Evolutionary conservation across 164 flowering plant genomes (phyloP).

Genomic region (Dillenia turbinata): DNA sequence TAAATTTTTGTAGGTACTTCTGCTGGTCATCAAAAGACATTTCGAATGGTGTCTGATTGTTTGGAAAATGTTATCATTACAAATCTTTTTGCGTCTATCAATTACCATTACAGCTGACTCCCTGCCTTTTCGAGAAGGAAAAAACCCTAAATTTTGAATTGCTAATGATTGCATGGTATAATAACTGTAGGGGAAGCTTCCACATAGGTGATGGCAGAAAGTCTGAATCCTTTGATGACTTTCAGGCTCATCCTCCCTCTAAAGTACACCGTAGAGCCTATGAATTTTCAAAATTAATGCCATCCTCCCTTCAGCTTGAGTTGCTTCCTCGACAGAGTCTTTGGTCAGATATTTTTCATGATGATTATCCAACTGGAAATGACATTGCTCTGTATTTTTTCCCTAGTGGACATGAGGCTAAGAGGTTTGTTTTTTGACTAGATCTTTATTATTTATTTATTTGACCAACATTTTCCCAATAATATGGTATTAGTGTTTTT

Average conservation of each 20-base stretch:
- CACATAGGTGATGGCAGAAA: slow-evolving; percentile 4
- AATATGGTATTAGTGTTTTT: neutral
- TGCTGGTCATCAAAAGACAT: no score
- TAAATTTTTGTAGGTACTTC: no score
- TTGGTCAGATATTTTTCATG: slow-evolving; percentile 17
- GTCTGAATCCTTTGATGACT: slow-evolving; percentile 7
- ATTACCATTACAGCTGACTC: no score
- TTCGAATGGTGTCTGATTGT: no score
- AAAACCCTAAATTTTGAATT: no score
- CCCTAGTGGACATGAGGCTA: slow-evolving; percentile 4
- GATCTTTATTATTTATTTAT: neutral
- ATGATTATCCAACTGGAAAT: slow-evolving; percentile 10
- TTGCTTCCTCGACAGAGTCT: slow-evolving; percentile 13
- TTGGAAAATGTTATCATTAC: no score
- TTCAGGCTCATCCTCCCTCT: slow-evolving; percentile 22
- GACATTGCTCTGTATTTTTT: slow-evolving; percentile 30
- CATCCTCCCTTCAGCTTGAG: slow-evolving; percentile 14
- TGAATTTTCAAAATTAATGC: slow-evolving; percentile 17
- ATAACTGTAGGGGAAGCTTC: slow-evolving; percentile 23
- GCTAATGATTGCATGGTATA: no score
- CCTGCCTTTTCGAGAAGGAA: no score
- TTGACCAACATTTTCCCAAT: neutral
- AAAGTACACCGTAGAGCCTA: slow-evolving; percentile 19
- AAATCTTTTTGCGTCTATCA: no score
- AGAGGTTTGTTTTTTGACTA: slow-evolving; percentile 16